phyloP scores from a whole-genome alignment of 345 rosid genomes.

The Syzygium grande region DNA sequence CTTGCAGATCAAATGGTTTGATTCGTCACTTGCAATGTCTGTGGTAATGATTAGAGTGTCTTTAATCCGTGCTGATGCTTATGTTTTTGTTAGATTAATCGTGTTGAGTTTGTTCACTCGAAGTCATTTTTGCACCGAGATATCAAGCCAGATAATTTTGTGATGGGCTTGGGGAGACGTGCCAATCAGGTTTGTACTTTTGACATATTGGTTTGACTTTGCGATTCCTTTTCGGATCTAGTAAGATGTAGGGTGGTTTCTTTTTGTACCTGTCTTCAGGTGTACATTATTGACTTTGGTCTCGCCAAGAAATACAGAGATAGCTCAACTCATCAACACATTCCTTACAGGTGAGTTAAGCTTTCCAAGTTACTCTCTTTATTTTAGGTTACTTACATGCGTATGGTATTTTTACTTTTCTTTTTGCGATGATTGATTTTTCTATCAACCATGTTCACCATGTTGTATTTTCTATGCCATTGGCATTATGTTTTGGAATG shows the following conservation, averaged over 20 bases:
- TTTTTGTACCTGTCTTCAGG: conserved; percentile 29
- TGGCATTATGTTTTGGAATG: neutral
- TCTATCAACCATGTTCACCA: no score
- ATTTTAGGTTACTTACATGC: neutral
- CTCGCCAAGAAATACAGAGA: conserved; percentile 93
- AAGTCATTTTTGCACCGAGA: conserved; percentile 94
- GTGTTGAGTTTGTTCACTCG: conserved; percentile 85
- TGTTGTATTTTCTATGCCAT: neutral
- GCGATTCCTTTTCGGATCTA: neutral
- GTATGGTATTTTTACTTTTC: neutral
- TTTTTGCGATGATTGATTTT: neutral
- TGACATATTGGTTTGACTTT: neutral
- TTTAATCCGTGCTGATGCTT: neutral
- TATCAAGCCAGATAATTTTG: conserved; percentile 92
- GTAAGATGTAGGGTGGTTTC: neutral
- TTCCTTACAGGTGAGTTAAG: conserved; percentile 67
- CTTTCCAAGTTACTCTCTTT: neutral
- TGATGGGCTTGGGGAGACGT: conserved; percentile 93
- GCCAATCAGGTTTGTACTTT: conserved; percentile 67
- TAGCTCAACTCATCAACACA: conserved; percentile 76
- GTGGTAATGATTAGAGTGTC: neutral
- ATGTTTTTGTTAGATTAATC: conserved; percentile 50
- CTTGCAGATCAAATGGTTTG: conserved; percentile 97
- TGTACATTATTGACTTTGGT: conserved; percentile 83
- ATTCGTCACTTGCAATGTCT: neutral